These are phyloP conservation scores for Colletotrichum costaricense DNA, from an alignment of 2,329 filamentous ascomycete species.

Conservation along the genomic window DNA sequence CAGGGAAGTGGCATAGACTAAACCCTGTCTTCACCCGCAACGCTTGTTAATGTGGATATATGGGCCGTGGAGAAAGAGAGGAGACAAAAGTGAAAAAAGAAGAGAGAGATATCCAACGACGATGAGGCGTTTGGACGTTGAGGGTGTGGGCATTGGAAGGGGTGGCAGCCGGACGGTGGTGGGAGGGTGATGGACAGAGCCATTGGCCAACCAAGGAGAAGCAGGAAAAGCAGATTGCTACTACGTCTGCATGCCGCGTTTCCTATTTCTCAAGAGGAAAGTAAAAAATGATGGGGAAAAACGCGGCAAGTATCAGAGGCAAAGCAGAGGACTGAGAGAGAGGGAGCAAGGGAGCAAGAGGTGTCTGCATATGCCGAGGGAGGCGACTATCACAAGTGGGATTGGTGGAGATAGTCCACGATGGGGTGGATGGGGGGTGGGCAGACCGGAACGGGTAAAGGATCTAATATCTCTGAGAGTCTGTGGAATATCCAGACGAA, in stretches of 20 bases:
- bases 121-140: constrained; percentile 9
- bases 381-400: constrained; percentile 38
- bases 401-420: constrained; percentile 46
- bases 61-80: not conserved
- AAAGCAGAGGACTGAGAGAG: constrained; percentile 30
- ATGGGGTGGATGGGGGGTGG: constrained; percentile 39
- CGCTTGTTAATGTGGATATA: constrained; percentile 2
- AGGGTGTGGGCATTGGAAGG: constrained; percentile 27
- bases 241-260: constrained; percentile 39
- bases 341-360: constrained; percentile 38
- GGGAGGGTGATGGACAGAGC: constrained; percentile 43
- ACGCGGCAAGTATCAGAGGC: constrained; percentile 15
- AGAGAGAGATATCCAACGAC: constrained; percentile 19
- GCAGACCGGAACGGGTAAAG: constrained; percentile 39
- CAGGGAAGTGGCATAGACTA: constrained; percentile 27
- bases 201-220: constrained; percentile 41
- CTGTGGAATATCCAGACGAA: constrained; percentile 10
- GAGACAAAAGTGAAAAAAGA: not conserved
- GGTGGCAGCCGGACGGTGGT: constrained; percentile 6
- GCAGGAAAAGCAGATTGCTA: constrained; percentile 40
- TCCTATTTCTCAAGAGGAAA: constrained; percentile 46
- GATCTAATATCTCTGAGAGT: constrained; percentile 21
- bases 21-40: constrained; percentile 33
- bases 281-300: not conserved
- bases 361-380: constrained; percentile 53